Evolutionary conservation across 2,329 filamentous ascomycete genomes (phyloP), one percentile per base, ranked within the genome.

Genomic region (Fusarium circinatum): DNA sequence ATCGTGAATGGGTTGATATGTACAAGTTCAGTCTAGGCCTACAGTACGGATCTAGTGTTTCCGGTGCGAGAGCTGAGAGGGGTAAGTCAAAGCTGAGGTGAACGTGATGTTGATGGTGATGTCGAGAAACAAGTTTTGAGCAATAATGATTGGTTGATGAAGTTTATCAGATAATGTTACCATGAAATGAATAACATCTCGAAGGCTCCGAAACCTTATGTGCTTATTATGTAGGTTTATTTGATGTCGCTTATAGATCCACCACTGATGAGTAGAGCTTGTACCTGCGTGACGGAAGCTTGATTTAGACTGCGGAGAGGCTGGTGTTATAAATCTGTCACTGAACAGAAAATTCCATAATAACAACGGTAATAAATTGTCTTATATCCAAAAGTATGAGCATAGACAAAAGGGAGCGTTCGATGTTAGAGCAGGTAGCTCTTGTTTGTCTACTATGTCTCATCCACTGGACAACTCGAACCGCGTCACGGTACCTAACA

Each of bases 1-100:
- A 98, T 99, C 60, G 70, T 73, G 71, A 58, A 70, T 74, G 68
- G 47, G 44, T 62, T 67, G 49, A 57, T 67, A 51, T 44, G 51
- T 56, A 34, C 36, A 65, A 62, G 55, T 57, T 38, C 38, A 44
- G 73, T 47, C 36, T 22, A 58, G 44, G 44, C 60, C 39, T 66
- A 59, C 41, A 36, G 22, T 66, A 58, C 47, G 34, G 36, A 39
- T 47, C 62, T 42, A 59, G 44, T 41, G 55, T 34, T 55, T 56
- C 57, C n/a, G 65, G 41, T 28, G 45, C 32, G 41, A 57, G 57
- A 70, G 34, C 48, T 36, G 61, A 54, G 73, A 75, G 73, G 73
- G 72, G 68, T 73, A 74, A n/a, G 17, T 20, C 48, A 51, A 68
- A 32, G 51, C 30, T 32, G 48, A 55, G 36, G 58, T 42, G 18